phyloP scores from a whole-genome alignment of 495 filamentous ascomycete species.

The Penicillium coprophilum region DNA sequence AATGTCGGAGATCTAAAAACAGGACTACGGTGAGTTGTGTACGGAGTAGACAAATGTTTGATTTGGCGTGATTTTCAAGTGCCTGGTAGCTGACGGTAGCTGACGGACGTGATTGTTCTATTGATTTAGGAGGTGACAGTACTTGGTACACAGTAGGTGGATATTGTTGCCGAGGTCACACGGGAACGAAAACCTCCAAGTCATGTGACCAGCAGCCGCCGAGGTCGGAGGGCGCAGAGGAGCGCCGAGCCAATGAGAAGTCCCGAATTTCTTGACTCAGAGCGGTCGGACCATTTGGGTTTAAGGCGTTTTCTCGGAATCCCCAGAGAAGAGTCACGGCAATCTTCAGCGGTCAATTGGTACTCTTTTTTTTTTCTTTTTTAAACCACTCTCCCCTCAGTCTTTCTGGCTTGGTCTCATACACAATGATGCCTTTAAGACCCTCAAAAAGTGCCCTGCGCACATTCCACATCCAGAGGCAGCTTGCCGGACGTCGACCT shows the following conservation, averaged over 20 bases:
- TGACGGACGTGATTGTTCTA: background rate
- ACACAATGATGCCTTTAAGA: constrained; percentile 51
- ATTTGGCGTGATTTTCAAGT: background rate
- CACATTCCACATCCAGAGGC: constrained; percentile 44
- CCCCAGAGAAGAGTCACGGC: constrained; percentile 26
- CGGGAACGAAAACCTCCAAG: background rate
- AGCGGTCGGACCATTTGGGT: constrained; percentile 24
- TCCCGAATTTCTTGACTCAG: constrained; percentile 31
- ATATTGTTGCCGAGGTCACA: constrained; percentile 5
- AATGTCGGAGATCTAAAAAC: constrained; percentile 3
- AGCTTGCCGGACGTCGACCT: constrained; percentile 37
- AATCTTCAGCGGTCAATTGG: constrained; percentile 22
- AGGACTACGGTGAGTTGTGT: background rate
- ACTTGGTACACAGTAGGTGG: no score
- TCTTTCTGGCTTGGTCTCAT: constrained; percentile 38
- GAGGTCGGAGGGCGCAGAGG: constrained; percentile 39
- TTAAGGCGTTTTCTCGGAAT: constrained; percentile 29
- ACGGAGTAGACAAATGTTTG: background rate
- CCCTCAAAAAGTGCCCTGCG: constrained; percentile 50
- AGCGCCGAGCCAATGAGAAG: constrained; percentile 28
- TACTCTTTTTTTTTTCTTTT: constrained; percentile 17
- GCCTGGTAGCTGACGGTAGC: background rate
- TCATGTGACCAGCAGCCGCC: constrained; percentile 18
- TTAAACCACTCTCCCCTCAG: constrained; percentile 18
- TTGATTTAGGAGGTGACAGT: no score